phyloP scores from a whole-genome alignment of 2,329 filamentous ascomycete genomes.

The Colletotrichum truncatum region DNA sequence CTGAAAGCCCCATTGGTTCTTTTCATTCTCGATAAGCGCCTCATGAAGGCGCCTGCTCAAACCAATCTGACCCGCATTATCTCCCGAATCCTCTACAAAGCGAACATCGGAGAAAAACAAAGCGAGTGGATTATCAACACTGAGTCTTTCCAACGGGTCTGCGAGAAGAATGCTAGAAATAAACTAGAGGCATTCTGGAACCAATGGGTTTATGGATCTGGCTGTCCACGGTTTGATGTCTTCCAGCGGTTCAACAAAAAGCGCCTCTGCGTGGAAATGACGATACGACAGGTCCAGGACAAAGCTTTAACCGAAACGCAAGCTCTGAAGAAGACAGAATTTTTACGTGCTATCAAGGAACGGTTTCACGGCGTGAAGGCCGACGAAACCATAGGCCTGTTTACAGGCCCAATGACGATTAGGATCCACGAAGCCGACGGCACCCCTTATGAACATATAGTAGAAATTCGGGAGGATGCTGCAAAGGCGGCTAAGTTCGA shows the following conservation, averaged over 20 bases:
- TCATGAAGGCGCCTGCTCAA: slow-evolving; percentile 78
- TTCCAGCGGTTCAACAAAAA: slow-evolving; percentile 98
- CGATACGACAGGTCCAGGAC: slow-evolving; percentile 79
- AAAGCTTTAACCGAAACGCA: slow-evolving; percentile 39
- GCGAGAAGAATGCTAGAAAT: slow-evolving; percentile 88
- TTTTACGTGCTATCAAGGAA: slow-evolving; percentile 87
- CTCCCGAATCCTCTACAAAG: slow-evolving; percentile 84
- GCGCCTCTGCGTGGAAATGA: slow-evolving; percentile 92
- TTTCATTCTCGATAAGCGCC: slow-evolving; percentile 90
- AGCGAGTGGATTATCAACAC: slow-evolving; percentile 79
- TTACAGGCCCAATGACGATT: slow-evolving; percentile 97
- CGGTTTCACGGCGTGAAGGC: slow-evolving; percentile 74
- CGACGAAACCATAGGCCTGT: slow-evolving; percentile 78
- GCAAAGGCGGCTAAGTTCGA: slow-evolving; percentile 83
- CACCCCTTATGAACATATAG: slow-evolving; percentile 97
- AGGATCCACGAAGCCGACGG: slow-evolving; percentile 98
- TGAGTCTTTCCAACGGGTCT: slow-evolving; percentile 81
- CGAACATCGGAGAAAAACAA: slow-evolving; percentile 70
- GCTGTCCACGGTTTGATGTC: slow-evolving; percentile 88
- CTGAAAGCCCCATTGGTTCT: slow-evolving; percentile 91
- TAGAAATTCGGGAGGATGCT: slow-evolving; percentile 89
- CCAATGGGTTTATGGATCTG: slow-evolving; percentile 90
- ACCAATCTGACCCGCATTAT: slow-evolving; percentile 87
- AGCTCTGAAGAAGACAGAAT: slow-evolving; percentile 66
- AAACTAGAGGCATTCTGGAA: slow-evolving; percentile 91